phyloP scores from a whole-genome alignment of 345 rosid genomes.

The Dovyalis caffra region DNA sequence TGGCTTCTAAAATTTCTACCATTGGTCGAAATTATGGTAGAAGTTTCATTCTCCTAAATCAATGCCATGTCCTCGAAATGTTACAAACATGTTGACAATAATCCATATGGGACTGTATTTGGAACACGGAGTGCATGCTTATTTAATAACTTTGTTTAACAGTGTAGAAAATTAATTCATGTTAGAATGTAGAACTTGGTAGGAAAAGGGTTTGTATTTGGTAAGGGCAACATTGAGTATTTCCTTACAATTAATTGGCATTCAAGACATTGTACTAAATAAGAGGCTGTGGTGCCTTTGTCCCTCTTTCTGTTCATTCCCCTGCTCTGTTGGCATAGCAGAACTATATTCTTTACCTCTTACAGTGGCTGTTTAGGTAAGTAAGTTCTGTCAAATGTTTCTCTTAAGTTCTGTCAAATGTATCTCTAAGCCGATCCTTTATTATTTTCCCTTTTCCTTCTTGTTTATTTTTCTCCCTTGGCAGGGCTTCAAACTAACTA shows the following conservation, averaged over 20 bases:
- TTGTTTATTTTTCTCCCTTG: background rate
- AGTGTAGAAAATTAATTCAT: too few species aligned
- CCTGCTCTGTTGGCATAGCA: background rate
- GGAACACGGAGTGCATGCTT: too few species aligned
- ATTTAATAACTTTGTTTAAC: too few species aligned
- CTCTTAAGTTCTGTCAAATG: background rate
- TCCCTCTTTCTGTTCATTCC: background rate
- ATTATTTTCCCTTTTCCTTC: background rate
- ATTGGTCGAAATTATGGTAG: background rate
- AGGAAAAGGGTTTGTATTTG: too few species aligned
- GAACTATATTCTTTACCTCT: background rate
- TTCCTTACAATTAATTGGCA: too few species aligned
- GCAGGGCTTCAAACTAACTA: constrained; percentile 87
- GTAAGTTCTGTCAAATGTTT: background rate
- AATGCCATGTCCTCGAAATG: too few species aligned
- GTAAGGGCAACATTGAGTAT: too few species aligned
- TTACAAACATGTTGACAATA: too few species aligned
- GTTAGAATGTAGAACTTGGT: too few species aligned
- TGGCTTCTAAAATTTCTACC: background rate
- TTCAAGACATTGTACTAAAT: background rate
- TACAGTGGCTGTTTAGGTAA: too few species aligned
- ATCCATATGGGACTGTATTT: too few species aligned
- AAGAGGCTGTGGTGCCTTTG: background rate
- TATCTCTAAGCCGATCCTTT: background rate
- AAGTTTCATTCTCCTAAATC: background rate